Evolutionary conservation across 2,329 filamentous ascomycete species (phyloP), one percentile per base, ranked within the genome.

Genomic region (Dactylellina haptotyla): DNA sequence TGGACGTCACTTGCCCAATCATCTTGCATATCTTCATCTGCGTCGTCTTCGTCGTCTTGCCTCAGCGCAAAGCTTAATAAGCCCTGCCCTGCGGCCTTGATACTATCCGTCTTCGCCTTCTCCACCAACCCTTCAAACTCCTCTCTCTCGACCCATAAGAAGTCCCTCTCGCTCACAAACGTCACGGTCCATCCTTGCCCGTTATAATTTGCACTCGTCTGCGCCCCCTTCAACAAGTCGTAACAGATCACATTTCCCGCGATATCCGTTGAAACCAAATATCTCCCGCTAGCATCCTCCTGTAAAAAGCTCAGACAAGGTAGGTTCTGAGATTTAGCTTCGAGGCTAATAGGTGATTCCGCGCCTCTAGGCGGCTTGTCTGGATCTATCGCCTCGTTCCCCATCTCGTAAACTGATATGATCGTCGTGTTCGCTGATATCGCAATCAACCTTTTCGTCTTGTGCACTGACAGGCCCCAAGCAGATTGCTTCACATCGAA

Each of bases 381-480:
- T 6, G 58, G 39, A 50, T 63, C 48, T 16, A 69, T 26, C 16
- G 23, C 43, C 46, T 63, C 70, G 28, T 45, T 81, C 0, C 85
- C 87, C 76, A 87, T 87, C 12, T 86, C 86, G 77, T 87, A 86
- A 0, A 90, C 82, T 2, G 83, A 85, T 26, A 90, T 84, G 14
- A 82, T 78, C 20, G 84, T 83, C 0, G 85, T 86, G 79, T 99
- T 99, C 0, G 91, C 88, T 77, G 90, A 91, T 39, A 96, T 89
- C 0, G 94, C 95, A 75, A 99, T 90, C 74, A 97, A 83, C 0
- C 93, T 88, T n/a, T 91, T 92, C 75, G 88, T 83, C 74, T 87
- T 85, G 80, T 98, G 94, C 9, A 97, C 85, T 5, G 92, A 90
- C 51, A 97, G 81, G 0, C 94, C 95, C 95, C 95, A 99, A 1